Evolutionary conservation across 2,329 filamentous ascomycete genomes (phyloP), one percentile per base, ranked within the genome.

Genomic region (Ascochyta clinopodiicola): DNA sequence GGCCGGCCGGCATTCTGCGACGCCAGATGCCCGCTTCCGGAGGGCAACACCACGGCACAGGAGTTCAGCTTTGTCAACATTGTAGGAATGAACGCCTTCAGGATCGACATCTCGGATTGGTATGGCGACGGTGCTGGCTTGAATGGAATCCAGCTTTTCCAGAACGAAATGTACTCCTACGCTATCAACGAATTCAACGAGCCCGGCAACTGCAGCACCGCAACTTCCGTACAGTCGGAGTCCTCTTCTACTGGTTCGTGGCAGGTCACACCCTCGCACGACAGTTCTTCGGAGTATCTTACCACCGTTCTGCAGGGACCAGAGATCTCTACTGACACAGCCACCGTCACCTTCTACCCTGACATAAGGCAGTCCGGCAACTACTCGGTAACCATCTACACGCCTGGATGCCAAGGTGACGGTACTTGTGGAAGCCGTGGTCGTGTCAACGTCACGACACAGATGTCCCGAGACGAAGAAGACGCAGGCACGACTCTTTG

Each of bases 51-150:
- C 17, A 84, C 82, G 6, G 96, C 86, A 64, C 93, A 97, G 74
- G 95, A 99, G 68, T 99, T 98, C 72, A 84, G 86, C 63, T 96
- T 99, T 66, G 90, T 96, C 64, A 96, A 98, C 74, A 76, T 95
- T 71, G 87, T 99, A 59, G 92, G 91, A 48, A 97, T 98, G 92
- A 88, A 89, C 70, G 84, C 82, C 31, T 95, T 99, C 75, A 86
- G 88, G 58, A 84, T 99, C 49, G 90, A 96, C 68, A 88, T 99
- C 56, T 90, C 88, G 2, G 90, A 86, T 15, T 98, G 89, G 85
- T 97, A 96, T 74, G 95, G 95, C 32, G 78, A 78, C 49, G 95
- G 94, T 49, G 96, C 87, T 66, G 95, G 95, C 34, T 79, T 99
- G 50, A 84, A 90, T 67, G 92, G 93, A 4, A 88, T 99, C 47